Percentiles rank a stretch among this genome's conserved stretches.
Evolutionary conservation across 164 flowering plant species (phyloP).

Genomic region (Vitis labrusca): DNA sequence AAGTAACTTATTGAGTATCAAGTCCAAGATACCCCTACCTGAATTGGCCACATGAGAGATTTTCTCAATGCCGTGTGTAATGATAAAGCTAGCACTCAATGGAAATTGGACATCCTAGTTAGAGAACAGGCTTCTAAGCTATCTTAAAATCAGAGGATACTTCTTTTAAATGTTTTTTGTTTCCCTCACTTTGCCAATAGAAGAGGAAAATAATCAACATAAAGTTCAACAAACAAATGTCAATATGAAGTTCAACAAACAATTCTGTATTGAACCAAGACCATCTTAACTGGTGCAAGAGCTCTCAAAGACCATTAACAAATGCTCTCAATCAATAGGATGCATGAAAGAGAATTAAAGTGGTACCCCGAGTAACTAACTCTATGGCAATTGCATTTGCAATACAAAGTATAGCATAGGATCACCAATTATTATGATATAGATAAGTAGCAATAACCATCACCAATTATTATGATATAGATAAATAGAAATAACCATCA

Average conservation of each 20-base stretch:
- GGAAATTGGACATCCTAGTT: background rate
- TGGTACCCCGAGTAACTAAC: background rate
- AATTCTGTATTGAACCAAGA: background rate
- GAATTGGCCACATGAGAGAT: background rate
- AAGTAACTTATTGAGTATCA: too few species aligned
- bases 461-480: background rate
- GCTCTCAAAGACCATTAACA: background rate
- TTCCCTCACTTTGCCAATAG: background rate
- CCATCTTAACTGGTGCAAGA: background rate
- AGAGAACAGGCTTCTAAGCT: background rate
- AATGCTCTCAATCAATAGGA: background rate
- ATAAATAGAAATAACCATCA: background rate
- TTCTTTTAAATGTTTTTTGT: background rate
- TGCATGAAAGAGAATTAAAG: background rate
- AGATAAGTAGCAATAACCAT: background rate
- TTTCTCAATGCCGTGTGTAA: background rate
- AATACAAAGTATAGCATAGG: background rate
- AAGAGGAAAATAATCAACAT: background rate
- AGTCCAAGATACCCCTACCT: too few species aligned
- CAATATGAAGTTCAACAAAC: background rate
- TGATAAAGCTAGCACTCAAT: background rate
- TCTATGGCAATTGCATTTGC: too few species aligned
- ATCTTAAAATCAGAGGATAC: background rate
- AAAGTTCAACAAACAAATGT: background rate
- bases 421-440: background rate